Conservation (phyloP, 495 filamentous ascomycete genomes). For the Aspergillus cristatus region DNA sequence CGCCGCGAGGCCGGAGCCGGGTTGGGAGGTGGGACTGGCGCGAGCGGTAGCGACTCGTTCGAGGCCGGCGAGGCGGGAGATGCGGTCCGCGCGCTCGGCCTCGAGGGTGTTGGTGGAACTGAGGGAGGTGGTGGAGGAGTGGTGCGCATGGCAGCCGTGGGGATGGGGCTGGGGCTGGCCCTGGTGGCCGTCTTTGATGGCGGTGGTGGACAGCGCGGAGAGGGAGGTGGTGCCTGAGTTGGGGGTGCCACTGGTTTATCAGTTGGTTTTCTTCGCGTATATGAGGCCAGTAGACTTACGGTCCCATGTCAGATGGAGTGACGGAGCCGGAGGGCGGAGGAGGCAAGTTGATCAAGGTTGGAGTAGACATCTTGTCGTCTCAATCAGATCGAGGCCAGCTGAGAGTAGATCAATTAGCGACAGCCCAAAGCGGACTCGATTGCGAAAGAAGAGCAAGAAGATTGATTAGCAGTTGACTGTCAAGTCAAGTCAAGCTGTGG, state of each 20-base stretch:
- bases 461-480: no score
- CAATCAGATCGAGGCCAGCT: no score
- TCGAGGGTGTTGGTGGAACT: conserved; percentile 63
- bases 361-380: conserved; percentile 32
- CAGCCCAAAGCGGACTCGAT: no score
- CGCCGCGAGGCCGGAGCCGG: conserved; percentile 12
- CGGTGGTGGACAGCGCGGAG: conserved; percentile 78
- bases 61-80: conserved; percentile 80
- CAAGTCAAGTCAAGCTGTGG: no score
- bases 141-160: conserved; percentile 48
- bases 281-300: conserved; percentile 48
- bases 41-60: conserved; percentile 68
- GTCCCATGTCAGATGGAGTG: conserved; percentile 80
- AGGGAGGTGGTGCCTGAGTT: conserved; percentile 81
- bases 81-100: conserved; percentile 87
- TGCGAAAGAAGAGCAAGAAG: not conserved
- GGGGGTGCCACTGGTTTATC: conserved; percentile 69
- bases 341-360: conserved; percentile 79
- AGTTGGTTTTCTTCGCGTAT: no score
- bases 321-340: conserved; percentile 74
- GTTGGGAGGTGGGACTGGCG: conserved; percentile 27
- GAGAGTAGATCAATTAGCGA: no score
- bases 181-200: conserved; percentile 88
- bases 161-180: conserved; percentile 52
- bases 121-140: conserved; percentile 38